Base-by-base conservation (phyloP, 2,329 filamentous ascomycete species). In the Arthrinium phaeospermum region DNA sequence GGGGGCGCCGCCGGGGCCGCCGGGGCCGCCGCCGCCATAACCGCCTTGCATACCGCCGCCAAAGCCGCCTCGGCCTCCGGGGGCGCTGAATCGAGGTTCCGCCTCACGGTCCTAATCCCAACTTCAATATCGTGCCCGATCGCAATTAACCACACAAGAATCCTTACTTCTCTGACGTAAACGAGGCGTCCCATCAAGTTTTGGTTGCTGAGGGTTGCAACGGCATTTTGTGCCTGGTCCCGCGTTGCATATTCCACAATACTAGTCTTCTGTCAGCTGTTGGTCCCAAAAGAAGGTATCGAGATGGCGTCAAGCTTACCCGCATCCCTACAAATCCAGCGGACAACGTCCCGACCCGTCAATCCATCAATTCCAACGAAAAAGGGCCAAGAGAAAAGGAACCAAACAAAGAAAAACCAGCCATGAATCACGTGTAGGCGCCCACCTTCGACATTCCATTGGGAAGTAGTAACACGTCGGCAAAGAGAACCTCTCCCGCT, bases 361-460 rank as follows among this genome's bases (percentile, higher is more conserved):
- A 98, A 97, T 93, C 95, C 94, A 96, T 94, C 92, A 90, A 87
- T 90, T 96, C 94, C 94, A 93, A 91, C 91, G 57, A 41, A 64
- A n/a, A 94, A 93, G 81, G 81, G 81, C 84, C 86, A 84, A 85
- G 87, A 84, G 80, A 81, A 84, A 86, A 86, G 85, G 83, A 89
- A 89, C 91, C 86, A 87, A 88, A 87, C 91, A 86, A 89, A 89
- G 91, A 93, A 86, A 91, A 91, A 90, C 93, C 94, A 94, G 91
- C 92, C 93, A 92, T 85, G 90, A 92, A 91, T 93, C 93, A 95
- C 89, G 88, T 91, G 89, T 93, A 93, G 90, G 92, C 91, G 95
- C 94, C 94, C 95, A 98, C 96, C 96, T 99, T 99, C 94, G 96
- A 98, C 96, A 99, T 99, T 95, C 96, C 96, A 91, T 99, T 99